A percentile compares a stretch with the other conserved stretches of the same genome.
Evolutionary conservation across 805 yeast genomes (phyloP).

Genomic region (Ogataea haglerorum): DNA sequence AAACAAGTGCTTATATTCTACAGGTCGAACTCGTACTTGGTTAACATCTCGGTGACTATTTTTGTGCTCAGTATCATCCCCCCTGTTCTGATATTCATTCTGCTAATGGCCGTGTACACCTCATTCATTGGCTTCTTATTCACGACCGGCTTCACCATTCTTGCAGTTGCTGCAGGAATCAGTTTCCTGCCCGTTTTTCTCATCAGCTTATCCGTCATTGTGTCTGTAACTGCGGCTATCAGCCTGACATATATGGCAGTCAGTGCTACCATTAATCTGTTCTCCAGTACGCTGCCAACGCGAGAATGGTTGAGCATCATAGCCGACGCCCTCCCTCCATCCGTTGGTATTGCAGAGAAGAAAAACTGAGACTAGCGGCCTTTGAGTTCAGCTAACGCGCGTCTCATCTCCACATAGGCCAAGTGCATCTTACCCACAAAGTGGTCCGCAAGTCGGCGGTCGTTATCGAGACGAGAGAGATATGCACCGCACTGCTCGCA

Average conservation of each 20-base stretch:
- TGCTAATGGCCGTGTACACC: constrained; percentile 17
- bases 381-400: constrained; percentile 42
- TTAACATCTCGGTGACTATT: constrained; percentile 12
- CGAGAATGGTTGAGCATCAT: constrained; percentile 22
- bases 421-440: constrained; percentile 84
- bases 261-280: constrained; percentile 6
- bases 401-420: constrained; percentile 76
- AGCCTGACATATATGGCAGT: constrained; percentile 12
- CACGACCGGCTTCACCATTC: constrained; percentile 16
- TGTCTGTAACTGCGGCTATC: constrained; percentile 11
- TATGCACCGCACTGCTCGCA: constrained; percentile 90
- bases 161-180: constrained; percentile 18
- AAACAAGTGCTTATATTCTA: constrained; percentile 10
- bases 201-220: constrained; percentile 15
- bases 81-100: constrained; percentile 12
- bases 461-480: constrained; percentile 80
- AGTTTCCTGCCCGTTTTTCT: constrained; percentile 27
- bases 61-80: constrained; percentile 17
- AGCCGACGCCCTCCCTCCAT: constrained; percentile 34
- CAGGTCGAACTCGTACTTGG: constrained; percentile 11
- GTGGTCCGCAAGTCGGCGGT: constrained; percentile 84
- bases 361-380: constrained; percentile 1
- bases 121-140: constrained; percentile 16
- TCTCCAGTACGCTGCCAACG: constrained; percentile 12
- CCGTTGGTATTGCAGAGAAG: constrained; percentile 26